These are phyloP conservation scores for Aspergillus neotritici DNA, from an alignment of 2,329 filamentous ascomycete genomes.

Conservation along the genomic window DNA sequence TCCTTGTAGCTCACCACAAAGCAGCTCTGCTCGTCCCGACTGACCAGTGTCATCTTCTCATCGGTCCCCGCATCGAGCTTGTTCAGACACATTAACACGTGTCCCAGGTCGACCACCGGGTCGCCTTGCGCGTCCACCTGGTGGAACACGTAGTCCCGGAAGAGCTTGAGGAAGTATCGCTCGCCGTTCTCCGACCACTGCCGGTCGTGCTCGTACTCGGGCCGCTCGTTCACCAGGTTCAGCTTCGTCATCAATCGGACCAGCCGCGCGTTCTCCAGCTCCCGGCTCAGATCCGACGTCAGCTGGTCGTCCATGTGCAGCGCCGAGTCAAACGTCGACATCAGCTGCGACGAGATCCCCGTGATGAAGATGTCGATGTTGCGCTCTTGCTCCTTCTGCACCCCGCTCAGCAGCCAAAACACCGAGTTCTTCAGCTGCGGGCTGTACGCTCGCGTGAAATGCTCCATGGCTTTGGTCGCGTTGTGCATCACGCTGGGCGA, in stretches of 20 bases:
- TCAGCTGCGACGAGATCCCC: slow-evolving; percentile 71
- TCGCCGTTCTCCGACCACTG: slow-evolving; percentile 91
- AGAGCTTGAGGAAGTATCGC: slow-evolving; percentile 86
- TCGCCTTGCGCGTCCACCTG: slow-evolving; percentile 82
- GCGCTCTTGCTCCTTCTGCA: slow-evolving; percentile 59
- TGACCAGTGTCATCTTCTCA: slow-evolving; percentile 79
- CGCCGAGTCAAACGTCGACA: slow-evolving; percentile 67
- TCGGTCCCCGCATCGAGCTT: slow-evolving; percentile 87
- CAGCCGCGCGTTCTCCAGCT: slow-evolving; percentile 84
- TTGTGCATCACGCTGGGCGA: slow-evolving; percentile 57
- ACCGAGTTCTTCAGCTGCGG: slow-evolving; percentile 72
- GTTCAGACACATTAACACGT: slow-evolving; percentile 80
- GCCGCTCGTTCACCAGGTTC: slow-evolving; percentile 81
- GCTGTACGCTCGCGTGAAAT: slow-evolving; percentile 70
- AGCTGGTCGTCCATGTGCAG: slow-evolving; percentile 75
- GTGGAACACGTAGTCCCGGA: slow-evolving; percentile 96
- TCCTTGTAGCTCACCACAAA: slow-evolving; percentile 89
- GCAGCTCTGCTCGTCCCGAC: slow-evolving; percentile 81
- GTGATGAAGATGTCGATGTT: slow-evolving; percentile 70
- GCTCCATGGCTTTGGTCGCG: slow-evolving; percentile 65
- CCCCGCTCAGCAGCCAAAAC: slow-evolving; percentile 70
- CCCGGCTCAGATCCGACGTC: slow-evolving; percentile 64
- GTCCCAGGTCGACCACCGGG: slow-evolving; percentile 77
- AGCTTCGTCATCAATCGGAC: slow-evolving; percentile 78
- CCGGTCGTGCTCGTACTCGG: slow-evolving; percentile 70